phyloP scores from a whole-genome alignment of 2,329 filamentous ascomycete species.

The Fusarium phyllophilum region DNA sequence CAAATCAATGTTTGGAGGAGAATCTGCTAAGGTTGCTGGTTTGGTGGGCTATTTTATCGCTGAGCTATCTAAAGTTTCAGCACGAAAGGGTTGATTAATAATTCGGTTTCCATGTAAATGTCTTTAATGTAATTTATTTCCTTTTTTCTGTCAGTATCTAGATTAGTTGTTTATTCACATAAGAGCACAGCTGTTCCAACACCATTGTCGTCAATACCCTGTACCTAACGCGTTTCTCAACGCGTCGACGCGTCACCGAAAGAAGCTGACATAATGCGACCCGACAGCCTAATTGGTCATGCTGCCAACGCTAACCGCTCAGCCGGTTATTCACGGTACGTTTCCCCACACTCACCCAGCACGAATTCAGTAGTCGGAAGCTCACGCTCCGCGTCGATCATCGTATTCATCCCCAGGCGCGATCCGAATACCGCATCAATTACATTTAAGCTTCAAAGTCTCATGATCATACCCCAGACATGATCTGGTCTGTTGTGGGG shows the following conservation, averaged over 20 bases:
- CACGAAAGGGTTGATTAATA: neutral
- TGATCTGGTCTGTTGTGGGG: neutral
- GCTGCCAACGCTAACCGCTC: neutral
- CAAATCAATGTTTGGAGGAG: rapidly evolving
- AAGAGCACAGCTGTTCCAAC: rapidly evolving
- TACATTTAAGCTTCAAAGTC: neutral
- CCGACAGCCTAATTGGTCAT: neutral
- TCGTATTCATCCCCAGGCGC: neutral
- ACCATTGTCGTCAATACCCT: neutral
- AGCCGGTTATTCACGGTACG: neutral
- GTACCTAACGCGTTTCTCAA: neutral
- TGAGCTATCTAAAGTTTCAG: neutral
- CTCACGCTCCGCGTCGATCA: neutral
- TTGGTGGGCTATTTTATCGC: neutral
- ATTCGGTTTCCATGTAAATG: neutral
- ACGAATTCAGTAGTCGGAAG: neutral
- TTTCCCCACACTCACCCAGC: neutral
- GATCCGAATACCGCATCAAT: neutral
- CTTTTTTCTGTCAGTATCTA: neutral
- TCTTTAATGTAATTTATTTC: neutral
- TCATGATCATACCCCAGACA: neutral
- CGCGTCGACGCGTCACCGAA: neutral
- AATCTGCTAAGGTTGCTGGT: rapidly evolving
- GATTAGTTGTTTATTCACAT: rapidly evolving
- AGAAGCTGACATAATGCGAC: neutral